Evolutionary conservation across 1,284 basidiomycete genomes (phyloP).

Genomic region (Leccinum griseonigrum): DNA sequence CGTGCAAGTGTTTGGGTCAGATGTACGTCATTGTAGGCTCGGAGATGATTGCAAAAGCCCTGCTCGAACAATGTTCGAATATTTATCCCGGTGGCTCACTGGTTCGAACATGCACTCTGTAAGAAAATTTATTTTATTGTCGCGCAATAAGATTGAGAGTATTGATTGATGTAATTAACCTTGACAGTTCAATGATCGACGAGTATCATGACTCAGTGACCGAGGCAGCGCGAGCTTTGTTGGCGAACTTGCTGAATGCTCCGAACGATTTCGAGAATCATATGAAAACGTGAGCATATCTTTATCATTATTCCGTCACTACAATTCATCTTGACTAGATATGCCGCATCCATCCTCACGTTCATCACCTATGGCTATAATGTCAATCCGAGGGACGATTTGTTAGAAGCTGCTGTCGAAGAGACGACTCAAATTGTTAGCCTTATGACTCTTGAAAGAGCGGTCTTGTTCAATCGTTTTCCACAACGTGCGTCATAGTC

Average conservation of each 20-base stretch:
- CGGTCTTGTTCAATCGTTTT: slow-evolving; percentile 17
- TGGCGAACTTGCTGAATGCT: slow-evolving; percentile 10
- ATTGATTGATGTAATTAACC: slow-evolving; percentile 17
- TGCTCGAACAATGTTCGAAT: slow-evolving; percentile 25
- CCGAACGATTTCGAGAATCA: slow-evolving; percentile 13
- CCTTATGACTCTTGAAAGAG: slow-evolving; percentile 22
- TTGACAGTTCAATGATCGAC: slow-evolving; percentile 11
- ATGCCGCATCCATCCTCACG: slow-evolving; percentile 24
- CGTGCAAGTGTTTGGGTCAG: slow-evolving; percentile 19
- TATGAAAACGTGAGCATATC: slow-evolving; percentile 16
- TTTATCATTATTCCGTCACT: not conserved
- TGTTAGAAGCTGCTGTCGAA: slow-evolving; percentile 15
- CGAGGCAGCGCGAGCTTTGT: slow-evolving; percentile 2
- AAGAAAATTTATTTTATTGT: slow-evolving; percentile 11
- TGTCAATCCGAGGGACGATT: slow-evolving; percentile 15
- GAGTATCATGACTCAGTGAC: slow-evolving; percentile 15
- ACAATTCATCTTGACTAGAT: slow-evolving; percentile 8
- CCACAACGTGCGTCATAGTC: slow-evolving; percentile 21
- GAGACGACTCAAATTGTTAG: slow-evolving; percentile 11
- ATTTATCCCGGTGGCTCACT: slow-evolving; percentile 22
- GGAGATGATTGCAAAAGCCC: slow-evolving; percentile 16
- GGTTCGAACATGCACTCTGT: slow-evolving; percentile 14
- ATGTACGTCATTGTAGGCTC: slow-evolving; percentile 24
- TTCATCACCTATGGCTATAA: slow-evolving; percentile 24
- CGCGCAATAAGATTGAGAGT: slow-evolving; percentile 22